Evolutionary conservation across 129 eudicot species (phyloP).

Genomic region (Cynara cardunculus): DNA sequence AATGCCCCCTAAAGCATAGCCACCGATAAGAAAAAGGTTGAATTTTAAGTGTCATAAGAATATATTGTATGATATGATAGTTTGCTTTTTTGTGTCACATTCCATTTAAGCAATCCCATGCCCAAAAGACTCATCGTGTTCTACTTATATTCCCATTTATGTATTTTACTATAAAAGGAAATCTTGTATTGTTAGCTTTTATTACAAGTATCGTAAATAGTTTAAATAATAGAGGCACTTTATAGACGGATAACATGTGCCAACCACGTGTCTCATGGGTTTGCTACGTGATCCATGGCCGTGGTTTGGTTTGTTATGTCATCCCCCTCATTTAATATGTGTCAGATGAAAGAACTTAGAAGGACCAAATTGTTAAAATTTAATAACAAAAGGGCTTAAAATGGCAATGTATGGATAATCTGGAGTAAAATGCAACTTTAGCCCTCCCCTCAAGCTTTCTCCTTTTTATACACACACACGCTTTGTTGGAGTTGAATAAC

Average conservation of each 20-base stretch:
- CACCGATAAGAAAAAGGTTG: no score
- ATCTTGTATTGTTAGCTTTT: not conserved
- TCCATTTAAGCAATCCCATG: not conserved
- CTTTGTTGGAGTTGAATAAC: slow-evolving; percentile 3
- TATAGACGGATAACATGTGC: not conserved
- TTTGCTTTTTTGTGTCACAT: not conserved
- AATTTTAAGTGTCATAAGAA: no score
- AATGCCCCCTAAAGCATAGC: no score
- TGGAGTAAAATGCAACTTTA: slow-evolving; percentile 17
- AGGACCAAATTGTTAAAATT: not conserved
- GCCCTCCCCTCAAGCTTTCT: slow-evolving; percentile 11
- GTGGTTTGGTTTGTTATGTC: not conserved
- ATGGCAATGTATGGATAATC: not conserved
- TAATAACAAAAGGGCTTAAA: not conserved
- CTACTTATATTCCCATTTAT: not conserved
- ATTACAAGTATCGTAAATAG: not conserved
- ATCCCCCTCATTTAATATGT: not conserved
- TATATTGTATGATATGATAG: not conserved
- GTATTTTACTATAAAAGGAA: not conserved
- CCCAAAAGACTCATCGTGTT: not conserved
- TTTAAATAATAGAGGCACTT: not conserved
- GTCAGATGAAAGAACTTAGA: not conserved
- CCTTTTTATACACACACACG: not conserved
- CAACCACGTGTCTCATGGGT: slow-evolving; percentile 12
- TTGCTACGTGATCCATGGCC: not conserved